A percentile compares a stretch with the other conserved stretches of the same genome.
These are phyloP conservation scores for Stachybotrys echinatus DNA, from an alignment of 2,329 filamentous ascomycete genomes.

Conservation along the genomic window DNA sequence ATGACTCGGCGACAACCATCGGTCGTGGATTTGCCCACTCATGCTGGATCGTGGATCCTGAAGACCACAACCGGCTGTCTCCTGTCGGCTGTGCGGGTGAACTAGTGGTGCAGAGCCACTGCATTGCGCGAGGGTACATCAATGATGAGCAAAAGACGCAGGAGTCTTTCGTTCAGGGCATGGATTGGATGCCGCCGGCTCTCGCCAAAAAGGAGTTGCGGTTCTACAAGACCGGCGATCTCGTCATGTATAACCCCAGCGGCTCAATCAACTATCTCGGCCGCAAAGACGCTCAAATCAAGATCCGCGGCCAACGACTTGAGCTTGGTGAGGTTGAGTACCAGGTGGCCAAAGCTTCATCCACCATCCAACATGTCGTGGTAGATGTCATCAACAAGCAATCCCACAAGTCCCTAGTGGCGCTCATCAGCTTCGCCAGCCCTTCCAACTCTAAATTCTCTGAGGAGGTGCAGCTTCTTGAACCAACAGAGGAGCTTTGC, in stretches of 20 bases:
- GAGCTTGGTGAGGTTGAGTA: conserved; percentile 35
- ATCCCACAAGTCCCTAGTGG: neutral
- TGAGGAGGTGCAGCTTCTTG: neutral
- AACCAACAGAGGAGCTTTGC: neutral
- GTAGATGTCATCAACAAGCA: neutral
- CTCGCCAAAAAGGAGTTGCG: neutral
- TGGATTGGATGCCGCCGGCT: neutral
- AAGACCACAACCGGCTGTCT: conserved; percentile 9
- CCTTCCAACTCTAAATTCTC: conserved; percentile 7
- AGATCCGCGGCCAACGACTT: conserved; percentile 35
- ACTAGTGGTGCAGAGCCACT: conserved; percentile 12
- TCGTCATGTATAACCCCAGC: neutral
- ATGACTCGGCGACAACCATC: conserved; percentile 3
- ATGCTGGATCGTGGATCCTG: conserved; percentile 12
- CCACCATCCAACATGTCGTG: neutral
- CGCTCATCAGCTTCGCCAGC: neutral
- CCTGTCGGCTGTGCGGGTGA: conserved; percentile 12
- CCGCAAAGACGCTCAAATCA: conserved; percentile 31
- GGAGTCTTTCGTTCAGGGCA: conserved; percentile 4
- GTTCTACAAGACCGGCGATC: conserved; percentile 1
- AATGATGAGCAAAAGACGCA: conserved; percentile 5
- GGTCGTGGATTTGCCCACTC: neutral
- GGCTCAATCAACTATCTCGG: neutral
- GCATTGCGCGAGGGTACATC: conserved; percentile 17
- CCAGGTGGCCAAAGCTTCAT: neutral